Evolutionary conservation across 1,284 basidiomycete species (phyloP).

Genomic region (Boletus smithii): DNA sequence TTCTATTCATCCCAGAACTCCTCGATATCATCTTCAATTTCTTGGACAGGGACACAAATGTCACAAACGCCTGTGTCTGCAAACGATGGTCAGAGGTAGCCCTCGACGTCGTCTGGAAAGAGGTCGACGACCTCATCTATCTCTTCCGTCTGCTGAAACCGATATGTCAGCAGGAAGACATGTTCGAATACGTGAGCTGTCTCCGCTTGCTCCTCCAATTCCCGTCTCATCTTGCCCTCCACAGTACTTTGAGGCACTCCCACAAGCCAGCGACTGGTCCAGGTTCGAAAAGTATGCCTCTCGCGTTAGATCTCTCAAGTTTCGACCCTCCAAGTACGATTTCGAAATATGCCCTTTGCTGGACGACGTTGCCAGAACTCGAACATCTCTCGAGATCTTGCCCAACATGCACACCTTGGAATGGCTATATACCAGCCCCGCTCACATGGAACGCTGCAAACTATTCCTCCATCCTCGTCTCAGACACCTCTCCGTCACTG

Average conservation of each 20-base stretch:
- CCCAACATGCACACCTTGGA: slow-evolving; percentile 51
- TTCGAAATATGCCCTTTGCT: slow-evolving; percentile 34
- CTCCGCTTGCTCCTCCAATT: neutral
- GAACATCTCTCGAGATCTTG: slow-evolving; percentile 48
- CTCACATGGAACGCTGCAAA: slow-evolving; percentile 36
- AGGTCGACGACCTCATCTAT: slow-evolving; percentile 42
- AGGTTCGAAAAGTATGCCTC: slow-evolving; percentile 52
- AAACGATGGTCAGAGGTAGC: slow-evolving; percentile 51
- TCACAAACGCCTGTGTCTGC: slow-evolving; percentile 46
- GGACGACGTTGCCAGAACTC: slow-evolving; percentile 53
- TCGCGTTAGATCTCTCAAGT: slow-evolving; percentile 47
- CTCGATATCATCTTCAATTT: slow-evolving; percentile 47
- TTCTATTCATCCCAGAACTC: slow-evolving; percentile 47
- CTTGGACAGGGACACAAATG: slow-evolving; percentile 38
- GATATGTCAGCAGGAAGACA: slow-evolving; percentile 14
- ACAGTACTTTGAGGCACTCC: slow-evolving; percentile 42
- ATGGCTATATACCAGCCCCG: slow-evolving; percentile 32
- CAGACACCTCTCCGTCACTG: slow-evolving; percentile 30
- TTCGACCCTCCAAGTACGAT: slow-evolving; percentile 11
- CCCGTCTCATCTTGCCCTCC: neutral
- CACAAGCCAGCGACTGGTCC: slow-evolving; percentile 53
- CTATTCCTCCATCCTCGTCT: slow-evolving; percentile 46
- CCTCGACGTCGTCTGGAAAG: slow-evolving; percentile 50
- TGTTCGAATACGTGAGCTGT: slow-evolving; percentile 25
- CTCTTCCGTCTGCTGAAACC: slow-evolving; percentile 49